Percentiles rank a stretch among this genome's conserved stretches.
Evolutionary conservation across 1,284 basidiomycete species (phyloP).

Genomic region (Naganishia sp.): DNA sequence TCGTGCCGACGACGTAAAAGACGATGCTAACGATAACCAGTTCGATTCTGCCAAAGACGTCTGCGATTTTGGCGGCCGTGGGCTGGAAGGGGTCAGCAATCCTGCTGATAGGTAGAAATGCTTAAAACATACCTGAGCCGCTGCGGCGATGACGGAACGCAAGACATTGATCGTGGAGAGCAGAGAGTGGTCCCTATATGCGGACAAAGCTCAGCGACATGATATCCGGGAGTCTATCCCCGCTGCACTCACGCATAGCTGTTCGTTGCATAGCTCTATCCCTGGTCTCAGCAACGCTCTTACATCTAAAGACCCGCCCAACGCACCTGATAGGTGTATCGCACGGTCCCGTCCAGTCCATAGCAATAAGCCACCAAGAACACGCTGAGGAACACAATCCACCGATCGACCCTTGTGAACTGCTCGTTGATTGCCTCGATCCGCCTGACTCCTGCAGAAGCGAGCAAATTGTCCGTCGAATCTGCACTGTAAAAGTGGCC

Average conservation of each 20-base stretch:
- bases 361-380: conserved; percentile 53
- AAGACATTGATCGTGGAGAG: conserved; percentile 50
- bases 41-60: conserved; percentile 53
- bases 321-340: conserved; percentile 38
- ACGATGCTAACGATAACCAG: conserved; percentile 49
- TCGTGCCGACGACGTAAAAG: conserved; percentile 52
- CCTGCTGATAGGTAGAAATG: not conserved
- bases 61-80: conserved; percentile 46
- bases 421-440: conserved; percentile 49
- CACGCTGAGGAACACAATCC: conserved; percentile 49
- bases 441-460: conserved; percentile 46
- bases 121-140: conserved; percentile 25
- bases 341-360: conserved; percentile 48
- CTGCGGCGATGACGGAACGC: conserved; percentile 44
- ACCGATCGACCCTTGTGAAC: conserved; percentile 42
- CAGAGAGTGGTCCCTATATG: conserved; percentile 37
- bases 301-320: not conserved
- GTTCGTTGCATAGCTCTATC: conserved; percentile 35
- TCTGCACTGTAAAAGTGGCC: conserved; percentile 1
- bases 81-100: conserved; percentile 37
- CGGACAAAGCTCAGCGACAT: conserved; percentile 2
- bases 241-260: conserved; percentile 13
- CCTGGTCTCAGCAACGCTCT: not conserved
- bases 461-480: conserved; percentile 13
- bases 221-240: too few relatives aligned